Conservation (phyloP, 2,329 filamentous ascomycete genomes). For the Nectriaceae sp. region DNA sequence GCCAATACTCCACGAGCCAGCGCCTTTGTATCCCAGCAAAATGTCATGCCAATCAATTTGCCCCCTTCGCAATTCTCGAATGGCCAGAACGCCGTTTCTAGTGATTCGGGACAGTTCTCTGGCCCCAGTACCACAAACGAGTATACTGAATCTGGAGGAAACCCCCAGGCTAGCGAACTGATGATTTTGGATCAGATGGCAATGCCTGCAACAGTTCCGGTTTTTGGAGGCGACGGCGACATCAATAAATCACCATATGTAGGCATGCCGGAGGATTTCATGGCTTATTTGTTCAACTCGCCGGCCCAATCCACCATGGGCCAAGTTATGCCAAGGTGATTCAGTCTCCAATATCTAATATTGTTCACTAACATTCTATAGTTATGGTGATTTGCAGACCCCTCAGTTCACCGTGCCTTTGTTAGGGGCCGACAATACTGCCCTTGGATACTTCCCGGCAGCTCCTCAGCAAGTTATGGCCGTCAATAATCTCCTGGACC, state of each 20-base stretch:
- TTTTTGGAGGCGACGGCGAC: conserved; percentile 82
- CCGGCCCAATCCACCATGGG: conserved; percentile 33
- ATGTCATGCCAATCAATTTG: conserved; percentile 63
- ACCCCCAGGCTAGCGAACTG: conserved; percentile 51
- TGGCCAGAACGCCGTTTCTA: conserved; percentile 25
- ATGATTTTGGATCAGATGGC: conserved; percentile 64
- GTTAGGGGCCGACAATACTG: conserved; percentile 47
- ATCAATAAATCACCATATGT: conserved; percentile 80
- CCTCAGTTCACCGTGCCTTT: conserved; percentile 47
- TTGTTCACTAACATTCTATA: conserved; percentile 34
- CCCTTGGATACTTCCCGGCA: conserved; percentile 59
- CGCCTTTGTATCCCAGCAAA: conserved; percentile 60
- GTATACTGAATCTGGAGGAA: conserved; percentile 47
- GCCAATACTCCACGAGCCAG: conserved; percentile 47
- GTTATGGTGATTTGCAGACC: conserved; percentile 53
- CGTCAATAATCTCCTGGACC: conserved; percentile 81
- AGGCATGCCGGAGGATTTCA: conserved; percentile 83
- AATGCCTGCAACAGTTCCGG: conserved; percentile 71
- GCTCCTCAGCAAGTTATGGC: conserved; percentile 81
- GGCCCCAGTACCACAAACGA: conserved; percentile 41
- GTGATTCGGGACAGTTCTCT: conserved; percentile 41
- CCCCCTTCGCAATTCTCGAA: conserved; percentile 59
- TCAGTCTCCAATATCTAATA: not conserved
- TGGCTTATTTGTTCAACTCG: conserved; percentile 77
- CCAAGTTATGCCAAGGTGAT: conserved; percentile 49